These are phyloP conservation scores for Plasmopara halstedii DNA, from an alignment of 352 stramenopile species.

Conservation along the genomic window DNA sequence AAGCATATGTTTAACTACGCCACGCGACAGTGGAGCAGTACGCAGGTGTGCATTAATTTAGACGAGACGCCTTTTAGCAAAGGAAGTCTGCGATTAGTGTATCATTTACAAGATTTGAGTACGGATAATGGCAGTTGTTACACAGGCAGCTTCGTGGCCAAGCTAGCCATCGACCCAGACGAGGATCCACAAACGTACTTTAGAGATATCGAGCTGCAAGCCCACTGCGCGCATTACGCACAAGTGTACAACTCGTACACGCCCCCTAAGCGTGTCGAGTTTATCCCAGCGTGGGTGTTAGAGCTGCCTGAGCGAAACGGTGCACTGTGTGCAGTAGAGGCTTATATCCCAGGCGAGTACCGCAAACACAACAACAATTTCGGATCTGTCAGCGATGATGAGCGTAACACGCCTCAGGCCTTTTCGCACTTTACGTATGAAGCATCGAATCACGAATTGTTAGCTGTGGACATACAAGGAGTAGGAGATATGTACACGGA, in stretches of 20 bases:
- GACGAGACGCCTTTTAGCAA: slow-evolving; percentile 82
- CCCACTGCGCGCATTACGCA: slow-evolving; percentile 78
- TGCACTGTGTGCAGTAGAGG: slow-evolving; percentile 66
- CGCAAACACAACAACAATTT: slow-evolving; percentile 89
- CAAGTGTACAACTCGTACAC: slow-evolving; percentile 83
- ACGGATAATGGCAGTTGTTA: slow-evolving; percentile 18
- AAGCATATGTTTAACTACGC: slow-evolving; percentile 81
- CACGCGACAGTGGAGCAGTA: slow-evolving; percentile 61
- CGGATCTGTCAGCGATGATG: slow-evolving; percentile 74
- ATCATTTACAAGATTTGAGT: slow-evolving; percentile 68
- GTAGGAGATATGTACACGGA: slow-evolving; percentile 95
- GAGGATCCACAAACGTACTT: slow-evolving; percentile 87
- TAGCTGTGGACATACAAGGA: slow-evolving; percentile 94
- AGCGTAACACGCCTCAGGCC: slow-evolving; percentile 80
- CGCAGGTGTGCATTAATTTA: slow-evolving; percentile 57
- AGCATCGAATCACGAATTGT: slow-evolving; percentile 83
- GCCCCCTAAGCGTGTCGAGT: slow-evolving; percentile 74
- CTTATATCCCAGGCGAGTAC: slow-evolving; percentile 78
- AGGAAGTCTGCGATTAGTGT: slow-evolving; percentile 71
- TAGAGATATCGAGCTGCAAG: slow-evolving; percentile 81
- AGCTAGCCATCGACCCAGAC: slow-evolving; percentile 81
- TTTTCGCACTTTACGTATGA: slow-evolving; percentile 95
- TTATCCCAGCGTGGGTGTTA: slow-evolving; percentile 78
- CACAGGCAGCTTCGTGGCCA: slow-evolving; percentile 69
- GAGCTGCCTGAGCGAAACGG: slow-evolving; percentile 66